Base-by-base conservation (phyloP, 2,329 filamentous ascomycete genomes). In the Camptophora hylomeconis region DNA sequence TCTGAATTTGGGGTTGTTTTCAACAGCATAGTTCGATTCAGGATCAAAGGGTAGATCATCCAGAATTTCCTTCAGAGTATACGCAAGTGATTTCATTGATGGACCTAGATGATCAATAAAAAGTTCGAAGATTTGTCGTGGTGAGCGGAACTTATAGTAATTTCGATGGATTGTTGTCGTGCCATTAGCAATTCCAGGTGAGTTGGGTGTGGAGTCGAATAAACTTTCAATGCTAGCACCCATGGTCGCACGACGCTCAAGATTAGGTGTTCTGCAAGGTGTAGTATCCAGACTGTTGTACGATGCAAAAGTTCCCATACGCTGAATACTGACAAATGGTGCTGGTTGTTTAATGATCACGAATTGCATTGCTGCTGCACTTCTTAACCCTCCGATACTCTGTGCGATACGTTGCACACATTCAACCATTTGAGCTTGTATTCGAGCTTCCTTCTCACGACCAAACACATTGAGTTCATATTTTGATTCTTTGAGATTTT, bases 61-160 rank as follows among this genome's bases (percentile, higher is more conserved):
- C 5, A 98, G 69, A 7, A 92, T 84, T 48, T 92, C 78, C 7
- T 83, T 82, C 20, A 98, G 57, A 0, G 89, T 95, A 45, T 80
- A 89, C 3, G 83, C 82, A n/a, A 98, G 60, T 0, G 87, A 94
- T 53, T 93, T 92, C 75, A 94, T 92, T 0, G 87, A 89, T 1
- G 89, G 89, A 0, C 89, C 89, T 13, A 98, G 63, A 41, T 89
- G 73, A 12, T 69, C 65, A 35, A 98, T 93, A 52, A 95, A 98
- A 4, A 86, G 66, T 7, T 83, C 75, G 49, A 95, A 95, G 40
- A 95, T 92, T 34, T 93, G 83, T 0, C 79, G 72, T 1, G 86
- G 74, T 2, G 72, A 68, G 20, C 61, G 63, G 33, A 72, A 68
- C 5, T 28, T 17, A 18, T 12, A 16, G 7, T 28, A 11, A 19